Base-by-base conservation (phyloP, 1,139 yeast genomes). In the Sugiyamaella pinicola region DNA sequence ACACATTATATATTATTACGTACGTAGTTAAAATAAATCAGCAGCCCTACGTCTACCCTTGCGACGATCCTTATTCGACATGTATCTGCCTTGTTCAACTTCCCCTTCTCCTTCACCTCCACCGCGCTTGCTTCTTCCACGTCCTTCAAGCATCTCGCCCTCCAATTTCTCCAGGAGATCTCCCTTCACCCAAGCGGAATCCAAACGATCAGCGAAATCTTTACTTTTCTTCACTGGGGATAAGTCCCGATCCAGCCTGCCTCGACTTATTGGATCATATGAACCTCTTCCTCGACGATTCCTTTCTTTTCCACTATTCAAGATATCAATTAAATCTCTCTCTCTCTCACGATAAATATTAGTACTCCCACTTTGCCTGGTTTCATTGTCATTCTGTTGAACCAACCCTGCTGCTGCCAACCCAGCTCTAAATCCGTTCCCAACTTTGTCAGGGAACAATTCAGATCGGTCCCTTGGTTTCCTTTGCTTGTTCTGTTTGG, bases 21-120 rank as follows among this genome's bases (percentile, higher is more conserved):
- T 26, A 43, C 19, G 26, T 21, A 22, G 13, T 38, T 38, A 57
- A 52, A 57, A 56, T 55, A 59, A 28, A 45, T 59, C 62, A 12
- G 51, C 57, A 3, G 60, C 61, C 29, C 42, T 37, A 37, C 49
- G 41, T 19, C 57, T 37, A 21, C 37, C 18, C n/a, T 31, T 7
- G 28, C 47, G 34, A 13, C 19, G 21, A 13, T 26, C 22, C 13
- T 43, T 28, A 17, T 13, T 3, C 13, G 34, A 29, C 13, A 17
- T 12, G 13, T 31, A 31, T 21, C 47, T 19, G 40, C 33, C 47
- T 17, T 18, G 31, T 6, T 24, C 47, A n/a, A n/a, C n/a, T n/a
- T n/a, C n/a, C n/a, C n/a, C n/a, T n/a, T n/a, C n/a, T n/a, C n/a
- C n/a, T n/a, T n/a, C n/a, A n/a, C n/a, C n/a, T n/a, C n/a, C n/a